These are phyloP conservation scores for Hevea brasiliensis DNA, from an alignment of 345 rosid genomes.

Conservation along the genomic window DNA sequence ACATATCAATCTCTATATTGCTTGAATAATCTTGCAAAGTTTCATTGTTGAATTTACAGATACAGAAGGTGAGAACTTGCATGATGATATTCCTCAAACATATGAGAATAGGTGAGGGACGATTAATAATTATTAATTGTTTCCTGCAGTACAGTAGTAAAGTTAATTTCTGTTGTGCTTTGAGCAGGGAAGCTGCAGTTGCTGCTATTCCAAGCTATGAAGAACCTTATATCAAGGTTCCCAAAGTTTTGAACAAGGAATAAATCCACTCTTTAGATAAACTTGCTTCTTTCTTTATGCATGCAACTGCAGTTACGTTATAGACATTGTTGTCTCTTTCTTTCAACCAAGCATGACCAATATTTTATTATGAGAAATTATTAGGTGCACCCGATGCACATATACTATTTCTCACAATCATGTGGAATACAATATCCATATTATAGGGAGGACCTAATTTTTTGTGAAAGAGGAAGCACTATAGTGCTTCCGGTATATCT, in stretches of 20 bases:
- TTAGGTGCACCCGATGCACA: too few species aligned
- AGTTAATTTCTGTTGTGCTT: constrained; percentile 8
- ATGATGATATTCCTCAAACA: constrained; percentile 66
- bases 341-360: too few species aligned
- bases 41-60: constrained; percentile 41
- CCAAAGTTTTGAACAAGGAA: constrained; percentile 75
- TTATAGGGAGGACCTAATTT: too few species aligned
- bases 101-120: constrained; percentile 57
- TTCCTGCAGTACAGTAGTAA: neutral
- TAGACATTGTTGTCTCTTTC: too few species aligned
- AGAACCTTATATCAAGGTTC: constrained; percentile 62
- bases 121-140: neutral
- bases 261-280: constrained; percentile 16
- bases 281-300: too few species aligned
- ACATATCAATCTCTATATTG: too few species aligned
- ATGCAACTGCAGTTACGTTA: too few species aligned
- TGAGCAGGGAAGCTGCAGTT: constrained; percentile 57
- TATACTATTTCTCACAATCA: too few species aligned
- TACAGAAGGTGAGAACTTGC: constrained; percentile 59
- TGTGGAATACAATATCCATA: too few species aligned
- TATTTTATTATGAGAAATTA: too few species aligned
- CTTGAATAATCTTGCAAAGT: neutral
- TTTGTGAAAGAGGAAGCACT: too few species aligned
- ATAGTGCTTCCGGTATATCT: too few species aligned
- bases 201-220: constrained; percentile 65